These are phyloP conservation scores for Malassezia slooffiae DNA, from an alignment of 1,284 basidiomycete species.

Conservation along the genomic window DNA sequence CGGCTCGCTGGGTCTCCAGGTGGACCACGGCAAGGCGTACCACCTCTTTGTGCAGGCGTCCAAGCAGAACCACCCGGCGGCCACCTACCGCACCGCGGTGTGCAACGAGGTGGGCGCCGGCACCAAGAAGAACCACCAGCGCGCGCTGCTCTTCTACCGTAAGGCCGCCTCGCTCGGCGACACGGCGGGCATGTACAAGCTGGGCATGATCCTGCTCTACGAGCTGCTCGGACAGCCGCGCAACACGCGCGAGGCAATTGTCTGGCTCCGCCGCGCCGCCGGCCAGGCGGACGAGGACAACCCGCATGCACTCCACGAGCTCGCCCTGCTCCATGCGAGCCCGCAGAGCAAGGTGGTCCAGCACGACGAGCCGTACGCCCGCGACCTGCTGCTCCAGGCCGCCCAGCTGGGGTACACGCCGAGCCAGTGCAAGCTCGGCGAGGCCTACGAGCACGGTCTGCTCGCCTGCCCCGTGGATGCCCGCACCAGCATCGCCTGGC, in stretches of 20 bases:
- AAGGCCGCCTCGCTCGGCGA: conserved; percentile 92
- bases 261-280: conserved; percentile 87
- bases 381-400: conserved; percentile 78
- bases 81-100: conserved; percentile 91
- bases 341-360: conserved; percentile 44
- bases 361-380: conserved; percentile 66
- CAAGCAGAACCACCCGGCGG: conserved; percentile 90
- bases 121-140: conserved; percentile 73
- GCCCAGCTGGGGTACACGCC: conserved; percentile 88
- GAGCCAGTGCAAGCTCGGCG: conserved; percentile 86
- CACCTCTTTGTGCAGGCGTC: conserved; percentile 95
- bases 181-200: conserved; percentile 97
- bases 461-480: conserved; percentile 87
- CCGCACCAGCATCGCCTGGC: conserved; percentile 88
- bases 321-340: conserved; percentile 77
- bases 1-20: conserved; percentile 79
- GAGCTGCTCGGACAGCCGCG: conserved; percentile 72
- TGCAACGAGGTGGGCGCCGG: conserved; percentile 99
- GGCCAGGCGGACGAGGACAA: conserved; percentile 97
- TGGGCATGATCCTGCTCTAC: conserved; percentile 85
- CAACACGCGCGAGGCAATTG: conserved; percentile 81
- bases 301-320: conserved; percentile 90
- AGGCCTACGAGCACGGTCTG: conserved; percentile 84
- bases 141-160: conserved; percentile 89
- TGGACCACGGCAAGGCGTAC: conserved; percentile 95